Percentiles rank a stretch among this genome's conserved stretches.
Conservation (phyloP, 441 rosid genomes). For the Arabidopsis lyrata region DNA sequence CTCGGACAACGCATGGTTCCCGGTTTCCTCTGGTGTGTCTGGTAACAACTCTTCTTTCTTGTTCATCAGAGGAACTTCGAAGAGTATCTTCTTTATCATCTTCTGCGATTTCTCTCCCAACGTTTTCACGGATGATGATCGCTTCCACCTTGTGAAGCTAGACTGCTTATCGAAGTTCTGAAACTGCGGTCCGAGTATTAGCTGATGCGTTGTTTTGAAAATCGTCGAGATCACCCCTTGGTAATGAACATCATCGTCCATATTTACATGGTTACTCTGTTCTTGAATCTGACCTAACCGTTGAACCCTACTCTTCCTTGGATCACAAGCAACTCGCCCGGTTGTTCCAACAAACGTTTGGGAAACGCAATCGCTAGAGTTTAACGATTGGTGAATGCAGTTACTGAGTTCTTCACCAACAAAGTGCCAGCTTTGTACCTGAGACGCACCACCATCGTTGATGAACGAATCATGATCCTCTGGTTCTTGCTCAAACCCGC, state of each 20-base stretch:
- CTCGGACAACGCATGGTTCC: slow-evolving; percentile 55
- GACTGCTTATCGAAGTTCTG: slow-evolving; percentile 56
- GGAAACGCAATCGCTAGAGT: slow-evolving; percentile 80
- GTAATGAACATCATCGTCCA: slow-evolving; percentile 70
- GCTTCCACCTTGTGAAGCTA: slow-evolving; percentile 75
- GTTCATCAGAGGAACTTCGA: slow-evolving; percentile 75
- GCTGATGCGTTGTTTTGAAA: slow-evolving; percentile 67
- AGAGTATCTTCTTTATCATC: slow-evolving; percentile 72
- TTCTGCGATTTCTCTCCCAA: slow-evolving; percentile 52
- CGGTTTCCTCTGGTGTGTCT: slow-evolving; percentile 51
- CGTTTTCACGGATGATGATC: slow-evolving; percentile 39
- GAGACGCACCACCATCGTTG: slow-evolving; percentile 70
- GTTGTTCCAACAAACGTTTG: slow-evolving; percentile 65
- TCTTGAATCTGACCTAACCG: slow-evolving; percentile 46
- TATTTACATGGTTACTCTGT: slow-evolving; percentile 50
- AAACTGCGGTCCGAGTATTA: slow-evolving; percentile 60
- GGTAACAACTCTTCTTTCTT: slow-evolving; percentile 44
- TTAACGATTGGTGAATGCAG: slow-evolving; percentile 65
- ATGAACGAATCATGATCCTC: slow-evolving; percentile 58
- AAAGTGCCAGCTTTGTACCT: slow-evolving; percentile 74
- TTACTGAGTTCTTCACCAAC: slow-evolving; percentile 79
- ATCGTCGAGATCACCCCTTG: slow-evolving; percentile 72
- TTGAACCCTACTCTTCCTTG: slow-evolving; percentile 46
- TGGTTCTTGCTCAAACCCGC: slow-evolving; percentile 57
- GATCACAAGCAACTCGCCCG: slow-evolving; percentile 44